These are phyloP conservation scores for Aspergillus awamori DNA, from an alignment of 2,329 filamentous ascomycete genomes.

Conservation along the genomic window DNA sequence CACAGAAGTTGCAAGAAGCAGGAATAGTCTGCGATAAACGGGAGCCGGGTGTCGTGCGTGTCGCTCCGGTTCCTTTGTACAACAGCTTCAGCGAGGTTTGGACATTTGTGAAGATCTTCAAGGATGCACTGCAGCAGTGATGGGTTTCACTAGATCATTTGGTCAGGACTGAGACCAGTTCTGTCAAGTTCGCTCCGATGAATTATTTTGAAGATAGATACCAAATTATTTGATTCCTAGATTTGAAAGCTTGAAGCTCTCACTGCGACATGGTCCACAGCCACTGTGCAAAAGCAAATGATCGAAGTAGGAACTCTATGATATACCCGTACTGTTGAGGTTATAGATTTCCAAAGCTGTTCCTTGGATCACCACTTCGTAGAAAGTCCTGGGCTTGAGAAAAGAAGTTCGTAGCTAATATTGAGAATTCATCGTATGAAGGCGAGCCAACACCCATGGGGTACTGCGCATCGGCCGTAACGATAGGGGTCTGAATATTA, in stretches of 20 bases:
- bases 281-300: background rate
- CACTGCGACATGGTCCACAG: too few relatives aligned
- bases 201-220: background rate
- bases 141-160: background rate
- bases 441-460: slow-evolving; percentile 26
- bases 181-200: background rate
- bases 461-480: slow-evolving; percentile 19
- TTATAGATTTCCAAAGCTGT: slow-evolving; percentile 37
- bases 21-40: slow-evolving; percentile 80
- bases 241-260: background rate
- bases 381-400: slow-evolving; percentile 49
- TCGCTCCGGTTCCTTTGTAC: slow-evolving; percentile 81
- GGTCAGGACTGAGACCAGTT: too few relatives aligned
- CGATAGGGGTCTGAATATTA: slow-evolving; percentile 20
- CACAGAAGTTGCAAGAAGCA: slow-evolving; percentile 64
- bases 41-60: slow-evolving; percentile 78
- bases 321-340: too few relatives aligned
- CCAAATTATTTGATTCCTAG: background rate
- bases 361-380: slow-evolving; percentile 42
- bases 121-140: slow-evolving; percentile 29
- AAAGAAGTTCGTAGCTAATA: slow-evolving; percentile 53
- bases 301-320: background rate
- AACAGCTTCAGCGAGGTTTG: slow-evolving; percentile 75
- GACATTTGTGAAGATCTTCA: slow-evolving; percentile 52
- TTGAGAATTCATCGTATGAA: slow-evolving; percentile 48